Conservation (phyloP, 208 protist species). For the Vickermania spadyakhi region DNA sequence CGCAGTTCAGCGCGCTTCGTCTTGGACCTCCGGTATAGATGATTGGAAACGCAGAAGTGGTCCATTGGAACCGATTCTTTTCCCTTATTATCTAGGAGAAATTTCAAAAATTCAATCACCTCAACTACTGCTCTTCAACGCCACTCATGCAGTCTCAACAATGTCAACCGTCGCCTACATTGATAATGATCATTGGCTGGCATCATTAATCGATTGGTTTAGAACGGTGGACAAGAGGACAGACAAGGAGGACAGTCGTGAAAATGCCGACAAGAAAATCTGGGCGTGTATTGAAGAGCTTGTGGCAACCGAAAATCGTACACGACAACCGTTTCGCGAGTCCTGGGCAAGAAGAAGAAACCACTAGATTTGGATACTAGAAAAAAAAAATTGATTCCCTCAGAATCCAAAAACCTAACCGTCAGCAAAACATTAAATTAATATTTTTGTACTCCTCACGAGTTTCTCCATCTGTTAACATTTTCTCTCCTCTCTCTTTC, state of each 20-base stretch:
- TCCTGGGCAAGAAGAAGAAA: no score
- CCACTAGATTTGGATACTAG: no score
- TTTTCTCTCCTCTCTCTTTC: no score
- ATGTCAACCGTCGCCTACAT: constrained; percentile 11
- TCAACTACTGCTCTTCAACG: constrained; percentile 24
- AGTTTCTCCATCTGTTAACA: no score
- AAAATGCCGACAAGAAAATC: not conserved
- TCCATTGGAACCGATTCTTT: not conserved
- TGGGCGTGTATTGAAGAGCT: not conserved
- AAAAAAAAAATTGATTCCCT: no score
- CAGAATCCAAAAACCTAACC: no score
- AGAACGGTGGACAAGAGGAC: not conserved
- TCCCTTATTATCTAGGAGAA: not conserved
- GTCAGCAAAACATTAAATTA: no score
- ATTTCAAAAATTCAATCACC: constrained; percentile 12
- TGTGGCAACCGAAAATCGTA: not conserved
- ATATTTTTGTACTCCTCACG: no score
- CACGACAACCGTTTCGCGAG: not conserved
- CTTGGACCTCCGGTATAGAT: not conserved
- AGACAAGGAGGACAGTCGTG: not conserved
- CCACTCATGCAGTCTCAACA: constrained; percentile 22
- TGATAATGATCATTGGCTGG: not conserved
- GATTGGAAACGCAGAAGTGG: not conserved
- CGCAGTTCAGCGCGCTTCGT: not conserved
- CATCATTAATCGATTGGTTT: constrained; percentile 3